These are phyloP conservation scores for Chytriomyces sp. DNA, from an alignment of 192 early-diverging fungal species.

Conservation along the genomic window DNA sequence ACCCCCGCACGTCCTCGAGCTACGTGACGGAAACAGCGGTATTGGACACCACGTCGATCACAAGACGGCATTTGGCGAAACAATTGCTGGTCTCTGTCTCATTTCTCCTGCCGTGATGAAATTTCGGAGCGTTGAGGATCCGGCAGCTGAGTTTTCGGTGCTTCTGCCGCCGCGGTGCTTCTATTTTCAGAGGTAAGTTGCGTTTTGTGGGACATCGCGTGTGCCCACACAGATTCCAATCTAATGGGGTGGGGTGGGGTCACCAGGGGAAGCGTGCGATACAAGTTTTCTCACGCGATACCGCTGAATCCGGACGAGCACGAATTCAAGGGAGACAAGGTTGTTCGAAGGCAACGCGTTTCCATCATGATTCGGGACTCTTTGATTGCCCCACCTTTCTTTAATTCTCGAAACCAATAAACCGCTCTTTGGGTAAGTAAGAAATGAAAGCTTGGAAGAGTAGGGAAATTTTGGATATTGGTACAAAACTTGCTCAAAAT, in stretches of 20 bases:
- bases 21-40: constrained; percentile 63
- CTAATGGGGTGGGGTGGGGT: too few relatives aligned
- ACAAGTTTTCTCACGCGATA: constrained; percentile 81
- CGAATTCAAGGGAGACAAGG: constrained; percentile 50
- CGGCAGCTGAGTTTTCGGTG: constrained; percentile 59
- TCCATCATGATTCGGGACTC: constrained; percentile 77
- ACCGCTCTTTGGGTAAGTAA: too few relatives aligned
- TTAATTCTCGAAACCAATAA: too few relatives aligned
- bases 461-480: too few relatives aligned
- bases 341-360: constrained; percentile 67
- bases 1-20: constrained; percentile 78
- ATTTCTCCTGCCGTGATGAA: constrained; percentile 72
- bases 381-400: too few relatives aligned
- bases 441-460: too few relatives aligned
- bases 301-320: constrained; percentile 52
- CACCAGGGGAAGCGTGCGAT: constrained; percentile 66
- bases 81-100: constrained; percentile 76
- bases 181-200: constrained; percentile 69
- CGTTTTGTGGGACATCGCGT: background rate
- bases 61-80: constrained; percentile 71
- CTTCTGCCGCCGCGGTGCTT: constrained; percentile 65
- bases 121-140: constrained; percentile 67
- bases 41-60: constrained; percentile 86
- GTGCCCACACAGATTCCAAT: background rate
- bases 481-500: too few relatives aligned